These are phyloP conservation scores for Heterococcus sp. DNA, from an alignment of 108 stramenopile genomes.

Conservation along the genomic window DNA sequence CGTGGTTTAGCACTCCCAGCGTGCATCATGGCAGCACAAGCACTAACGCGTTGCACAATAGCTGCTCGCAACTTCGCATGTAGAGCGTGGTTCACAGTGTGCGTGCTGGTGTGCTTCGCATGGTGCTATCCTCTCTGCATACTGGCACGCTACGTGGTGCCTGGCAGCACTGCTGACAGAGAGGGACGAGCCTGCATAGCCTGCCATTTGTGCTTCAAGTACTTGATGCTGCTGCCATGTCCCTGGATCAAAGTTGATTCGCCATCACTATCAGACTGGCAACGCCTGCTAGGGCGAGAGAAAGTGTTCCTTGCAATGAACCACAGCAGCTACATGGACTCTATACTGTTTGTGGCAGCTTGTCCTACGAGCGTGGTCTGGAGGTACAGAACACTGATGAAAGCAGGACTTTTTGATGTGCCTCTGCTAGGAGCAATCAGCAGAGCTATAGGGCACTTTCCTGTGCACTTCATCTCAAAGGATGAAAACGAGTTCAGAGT, in stretches of 20 bases:
- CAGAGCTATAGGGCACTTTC: background rate
- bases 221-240: background rate
- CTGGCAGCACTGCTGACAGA: background rate
- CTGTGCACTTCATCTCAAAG: background rate
- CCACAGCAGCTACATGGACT: background rate
- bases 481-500: background rate
- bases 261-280: background rate
- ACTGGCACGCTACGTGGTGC: background rate
- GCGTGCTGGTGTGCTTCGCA: no score
- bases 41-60: no score
- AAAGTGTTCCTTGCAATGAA: background rate
- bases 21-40: no score
- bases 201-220: background rate
- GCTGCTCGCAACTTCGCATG: no score
- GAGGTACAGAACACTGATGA: background rate
- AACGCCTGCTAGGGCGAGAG: background rate
- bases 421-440: background rate
- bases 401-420: background rate
- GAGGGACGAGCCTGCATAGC: background rate
- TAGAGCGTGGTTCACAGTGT: no score
- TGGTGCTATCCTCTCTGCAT: no score
- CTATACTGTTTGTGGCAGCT: background rate
- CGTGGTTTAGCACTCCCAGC: no score
- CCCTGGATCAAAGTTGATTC: background rate
- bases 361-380: background rate